Base-by-base conservation (phyloP, 352 stramenopile species). In the Pythium phragmitis region DNA sequence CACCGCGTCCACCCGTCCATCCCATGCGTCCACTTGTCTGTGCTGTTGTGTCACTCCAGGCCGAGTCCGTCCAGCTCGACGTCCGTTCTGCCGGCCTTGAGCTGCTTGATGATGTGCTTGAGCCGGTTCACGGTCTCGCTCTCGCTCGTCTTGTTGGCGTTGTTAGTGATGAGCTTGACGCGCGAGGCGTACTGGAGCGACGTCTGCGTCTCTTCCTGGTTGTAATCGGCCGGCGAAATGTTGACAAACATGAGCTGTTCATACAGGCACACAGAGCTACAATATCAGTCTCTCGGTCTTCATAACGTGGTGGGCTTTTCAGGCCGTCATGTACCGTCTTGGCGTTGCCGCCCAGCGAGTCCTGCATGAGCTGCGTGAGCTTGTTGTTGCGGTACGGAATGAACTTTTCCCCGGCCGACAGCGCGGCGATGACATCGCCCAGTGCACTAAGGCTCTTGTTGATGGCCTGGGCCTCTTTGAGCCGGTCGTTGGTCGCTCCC, bases 381-480 rank as follows among this genome's bases (percentile, higher is more conserved):
- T 97, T 97, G 77, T 96, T 97, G 76, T 97, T 96, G 48, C 89
- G 84, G 69, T 97, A 97, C 47, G 93, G 93, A 48, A 98, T 96
- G 73, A 97, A 97, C 72, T 97, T 98, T 49, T 97, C 88, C 49
- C 88, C 88, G 5, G 72, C 91, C 47, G 87, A 96, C 26, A 98
- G 71, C 26, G 93, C 93, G 17, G 86, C 83, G 69, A 98, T 97
- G 19, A 98, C 93, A 67, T 98, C 91, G 54, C 91, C 93, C 14
- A 98, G 69, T 9, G 92, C 82, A 59, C 84, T 93, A 34, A 97
- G 76, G 72, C 82, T 94, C 69, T 94, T 94, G 80, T 97, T 97
- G 72, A 97, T 97, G 60, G 84, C 80, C 67, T 96, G 85, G 6
- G 88, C 88, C 57, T 97, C 89, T 53, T 94, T 94, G 21, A 97